phyloP scores from a whole-genome alignment of 2,329 filamentous ascomycete species.

The Claviceps humidiphila region DNA sequence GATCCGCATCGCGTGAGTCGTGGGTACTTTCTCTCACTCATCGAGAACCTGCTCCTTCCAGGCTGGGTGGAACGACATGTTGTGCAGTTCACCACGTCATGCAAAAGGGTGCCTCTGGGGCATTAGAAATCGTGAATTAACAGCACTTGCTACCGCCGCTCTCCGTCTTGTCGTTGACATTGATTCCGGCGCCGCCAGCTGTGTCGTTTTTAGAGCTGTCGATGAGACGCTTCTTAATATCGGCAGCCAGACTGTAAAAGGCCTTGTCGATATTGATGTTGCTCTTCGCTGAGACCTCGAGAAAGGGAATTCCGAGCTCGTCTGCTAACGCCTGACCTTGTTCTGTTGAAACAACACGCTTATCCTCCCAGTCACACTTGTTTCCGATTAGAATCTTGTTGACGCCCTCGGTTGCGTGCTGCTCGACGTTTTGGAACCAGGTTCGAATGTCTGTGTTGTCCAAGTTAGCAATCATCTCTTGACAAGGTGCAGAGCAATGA shows the following conservation, averaged over 20 bases:
- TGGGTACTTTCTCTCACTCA: background rate
- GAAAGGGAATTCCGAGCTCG: constrained; percentile 93
- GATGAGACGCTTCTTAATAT: constrained; percentile 98
- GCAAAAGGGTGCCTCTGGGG: background rate
- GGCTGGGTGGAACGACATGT: background rate
- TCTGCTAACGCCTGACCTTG: constrained; percentile 86
- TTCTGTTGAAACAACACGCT: constrained; percentile 85
- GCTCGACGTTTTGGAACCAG: constrained; percentile 98
- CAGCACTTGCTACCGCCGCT: constrained; percentile 52
- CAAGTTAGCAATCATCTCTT: background rate
- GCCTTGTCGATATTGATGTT: constrained; percentile 99
- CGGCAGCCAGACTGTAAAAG: constrained; percentile 85
- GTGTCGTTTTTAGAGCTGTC: constrained; percentile 74
- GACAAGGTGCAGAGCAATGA: background rate
- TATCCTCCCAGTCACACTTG: constrained; percentile 99
- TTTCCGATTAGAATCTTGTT: constrained; percentile 99
- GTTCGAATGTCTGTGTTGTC: constrained; percentile 72
- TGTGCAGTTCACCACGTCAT: background rate
- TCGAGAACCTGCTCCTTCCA: background rate
- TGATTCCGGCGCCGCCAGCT: constrained; percentile 45
- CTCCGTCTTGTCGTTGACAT: constrained; percentile 50
- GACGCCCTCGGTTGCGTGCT: constrained; percentile 95
- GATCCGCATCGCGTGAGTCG: background rate
- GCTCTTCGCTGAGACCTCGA: constrained; percentile 96
- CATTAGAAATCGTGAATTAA: background rate